phyloP scores from a whole-genome alignment of 441 rosid species.

The Populus tomentosa region DNA sequence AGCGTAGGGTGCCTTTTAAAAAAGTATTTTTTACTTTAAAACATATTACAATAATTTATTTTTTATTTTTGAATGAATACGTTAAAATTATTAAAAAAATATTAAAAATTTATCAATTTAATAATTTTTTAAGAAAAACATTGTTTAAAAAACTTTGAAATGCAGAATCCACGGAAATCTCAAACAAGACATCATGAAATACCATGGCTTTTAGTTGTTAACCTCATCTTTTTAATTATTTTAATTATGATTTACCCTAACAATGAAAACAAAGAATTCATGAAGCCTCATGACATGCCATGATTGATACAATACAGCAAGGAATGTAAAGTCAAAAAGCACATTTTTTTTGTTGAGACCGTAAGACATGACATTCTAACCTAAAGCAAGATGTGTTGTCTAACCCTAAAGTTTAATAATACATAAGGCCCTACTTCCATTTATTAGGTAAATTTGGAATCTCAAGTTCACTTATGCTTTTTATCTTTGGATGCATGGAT shows the following conservation, averaged over 20 bases:
- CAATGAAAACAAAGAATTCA: neutral
- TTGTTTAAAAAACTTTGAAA: no score
- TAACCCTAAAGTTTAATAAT: neutral
- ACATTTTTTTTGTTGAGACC: slow-evolving; percentile 4
- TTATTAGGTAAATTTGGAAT: neutral
- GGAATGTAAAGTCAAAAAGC: slow-evolving; percentile 19
- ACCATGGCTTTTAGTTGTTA: neutral
- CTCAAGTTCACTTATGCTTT: neutral
- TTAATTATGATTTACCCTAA: neutral
- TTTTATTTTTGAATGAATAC: no score
- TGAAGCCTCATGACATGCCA: slow-evolving; percentile 4
- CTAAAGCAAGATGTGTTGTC: slow-evolving; percentile 24
- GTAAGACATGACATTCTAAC: slow-evolving; percentile 32
- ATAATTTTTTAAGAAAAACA: no score
- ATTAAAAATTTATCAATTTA: no score
- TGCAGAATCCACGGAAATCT: no score
- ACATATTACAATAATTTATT: no score
- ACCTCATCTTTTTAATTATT: neutral
- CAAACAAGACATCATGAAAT: no score
- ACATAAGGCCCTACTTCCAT: neutral
- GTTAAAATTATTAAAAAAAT: no score
- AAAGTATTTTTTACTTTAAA: no score
- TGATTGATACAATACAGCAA: neutral
- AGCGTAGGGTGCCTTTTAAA: no score
- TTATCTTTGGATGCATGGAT: neutral